phyloP scores from a whole-genome alignment of 1,284 basidiomycete genomes.

The Cerrena zonata region DNA sequence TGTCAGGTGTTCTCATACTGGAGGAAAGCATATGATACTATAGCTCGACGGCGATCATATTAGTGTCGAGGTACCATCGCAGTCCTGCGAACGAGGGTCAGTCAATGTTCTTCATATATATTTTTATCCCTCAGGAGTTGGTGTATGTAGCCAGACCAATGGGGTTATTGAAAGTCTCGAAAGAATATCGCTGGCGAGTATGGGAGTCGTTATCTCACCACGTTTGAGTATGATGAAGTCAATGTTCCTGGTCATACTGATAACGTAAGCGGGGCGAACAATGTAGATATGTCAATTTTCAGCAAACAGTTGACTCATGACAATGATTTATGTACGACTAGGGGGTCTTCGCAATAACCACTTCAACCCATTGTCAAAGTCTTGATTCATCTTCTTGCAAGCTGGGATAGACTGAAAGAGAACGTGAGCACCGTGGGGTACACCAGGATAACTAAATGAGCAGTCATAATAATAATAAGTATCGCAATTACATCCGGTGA shows the following conservation, averaged over 20 bases:
- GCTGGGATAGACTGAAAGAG: background rate
- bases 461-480: background rate
- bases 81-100: too few relatives aligned
- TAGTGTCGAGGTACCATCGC: too few relatives aligned
- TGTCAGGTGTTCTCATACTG: background rate
- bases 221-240: background rate
- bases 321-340: background rate
- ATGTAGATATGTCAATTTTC: background rate
- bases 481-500: background rate
- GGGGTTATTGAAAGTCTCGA: background rate
- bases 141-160: too few relatives aligned
- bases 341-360: conserved; percentile 14
- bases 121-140: too few relatives aligned
- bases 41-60: too few relatives aligned
- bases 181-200: background rate
- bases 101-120: too few relatives aligned
- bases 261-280: background rate
- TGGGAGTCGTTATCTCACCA: background rate
- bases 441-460: conserved; percentile 1
- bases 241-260: background rate
- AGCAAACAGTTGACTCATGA: background rate
- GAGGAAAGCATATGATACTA: too few relatives aligned
- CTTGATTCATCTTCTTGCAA: conserved; percentile 8
- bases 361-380: conserved; percentile 7
- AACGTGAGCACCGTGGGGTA: conserved; percentile 7